These are phyloP conservation scores for Hypocrella siamensis DNA, from an alignment of 2,329 filamentous ascomycete genomes.

Conservation along the genomic window DNA sequence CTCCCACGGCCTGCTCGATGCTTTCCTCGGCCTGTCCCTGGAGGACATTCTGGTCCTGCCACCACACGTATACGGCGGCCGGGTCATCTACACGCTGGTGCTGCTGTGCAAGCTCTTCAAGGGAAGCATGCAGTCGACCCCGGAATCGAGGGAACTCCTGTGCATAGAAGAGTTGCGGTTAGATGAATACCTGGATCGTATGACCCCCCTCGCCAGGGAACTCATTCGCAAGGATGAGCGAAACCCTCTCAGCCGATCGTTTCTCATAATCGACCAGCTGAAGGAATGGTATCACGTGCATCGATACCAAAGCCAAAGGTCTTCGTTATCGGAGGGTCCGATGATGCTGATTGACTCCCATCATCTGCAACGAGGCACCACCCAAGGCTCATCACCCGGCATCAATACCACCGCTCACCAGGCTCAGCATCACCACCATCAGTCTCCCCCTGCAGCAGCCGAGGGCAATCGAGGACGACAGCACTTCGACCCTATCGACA, in stretches of 20 bases:
- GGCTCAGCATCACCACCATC: too few species aligned
- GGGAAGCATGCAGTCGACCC: background rate
- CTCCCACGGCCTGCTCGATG: slow-evolving; percentile 1
- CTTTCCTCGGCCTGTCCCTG: slow-evolving; percentile 1
- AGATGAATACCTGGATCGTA: slow-evolving; percentile 1
- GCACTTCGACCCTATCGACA: too few species aligned
- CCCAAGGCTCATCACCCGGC: too few species aligned
- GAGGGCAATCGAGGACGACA: too few species aligned
- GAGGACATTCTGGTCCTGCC: slow-evolving; percentile 1
- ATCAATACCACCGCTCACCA: too few species aligned
- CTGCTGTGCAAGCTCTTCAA: slow-evolving; percentile 3
- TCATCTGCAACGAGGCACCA: too few species aligned
- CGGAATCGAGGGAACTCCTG: background rate
- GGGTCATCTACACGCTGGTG: slow-evolving; percentile 2
- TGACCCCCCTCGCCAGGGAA: slow-evolving; percentile 1
- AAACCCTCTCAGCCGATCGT: slow-evolving; percentile 1
- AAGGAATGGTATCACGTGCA: slow-evolving; percentile 2
- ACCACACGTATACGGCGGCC: slow-evolving; percentile 3
- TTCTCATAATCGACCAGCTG: slow-evolving; percentile 2
- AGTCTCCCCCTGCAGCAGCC: too few species aligned
- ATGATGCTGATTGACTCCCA: too few species aligned
- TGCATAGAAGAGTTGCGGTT: slow-evolving; percentile 1
- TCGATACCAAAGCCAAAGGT: background rate
- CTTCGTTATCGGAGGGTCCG: too few species aligned
- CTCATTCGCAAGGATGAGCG: slow-evolving; percentile 1